Conservation (phyloP, 805 yeast genomes). For the Torulaspora maleeae region DNA sequence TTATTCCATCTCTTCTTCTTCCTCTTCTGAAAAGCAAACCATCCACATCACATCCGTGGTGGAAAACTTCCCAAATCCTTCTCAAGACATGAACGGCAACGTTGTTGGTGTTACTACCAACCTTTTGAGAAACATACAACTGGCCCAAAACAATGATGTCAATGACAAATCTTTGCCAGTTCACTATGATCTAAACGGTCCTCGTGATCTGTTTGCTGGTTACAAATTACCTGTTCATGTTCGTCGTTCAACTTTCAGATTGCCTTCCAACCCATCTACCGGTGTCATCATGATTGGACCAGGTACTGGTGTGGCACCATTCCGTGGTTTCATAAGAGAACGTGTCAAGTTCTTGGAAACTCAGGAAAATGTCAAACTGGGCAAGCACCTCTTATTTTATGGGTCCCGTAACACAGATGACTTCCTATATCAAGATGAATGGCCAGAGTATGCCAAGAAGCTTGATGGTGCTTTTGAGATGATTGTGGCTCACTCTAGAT, state of each 20-base stretch:
- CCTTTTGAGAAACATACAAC: conserved; percentile 67
- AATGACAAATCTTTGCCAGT: conserved; percentile 37
- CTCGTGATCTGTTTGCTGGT: conserved; percentile 49
- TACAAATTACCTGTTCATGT: conserved; percentile 82
- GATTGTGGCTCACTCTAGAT: conserved; percentile 80
- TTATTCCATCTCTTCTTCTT: conserved; percentile 92
- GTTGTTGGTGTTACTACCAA: conserved; percentile 84
- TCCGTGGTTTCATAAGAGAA: conserved; percentile 91
- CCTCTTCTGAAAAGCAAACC: conserved; percentile 65
- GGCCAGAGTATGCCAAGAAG: conserved; percentile 66
- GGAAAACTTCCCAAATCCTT: conserved; percentile 49
- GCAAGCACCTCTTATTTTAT: conserved; percentile 71
- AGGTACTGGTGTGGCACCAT: conserved; percentile 98
- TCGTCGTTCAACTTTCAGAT: conserved; percentile 89
- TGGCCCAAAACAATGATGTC: conserved; percentile 48
- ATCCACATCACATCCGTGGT: conserved; percentile 90
- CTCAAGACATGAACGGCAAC: conserved; percentile 25
- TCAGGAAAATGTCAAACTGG: conserved; percentile 46
- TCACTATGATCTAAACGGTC: conserved; percentile 76
- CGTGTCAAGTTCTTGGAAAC: conserved; percentile 53
- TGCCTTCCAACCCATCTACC: conserved; percentile 76
- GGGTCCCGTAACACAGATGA: conserved; percentile 90
- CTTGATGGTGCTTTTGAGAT: conserved; percentile 62
- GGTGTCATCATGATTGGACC: conserved; percentile 95
- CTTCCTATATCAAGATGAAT: conserved; percentile 81